Percentiles rank a stretch among this genome's conserved stretches.
Conservation (phyloP, 164 flowering plant species). For the Amborella trichopoda region DNA sequence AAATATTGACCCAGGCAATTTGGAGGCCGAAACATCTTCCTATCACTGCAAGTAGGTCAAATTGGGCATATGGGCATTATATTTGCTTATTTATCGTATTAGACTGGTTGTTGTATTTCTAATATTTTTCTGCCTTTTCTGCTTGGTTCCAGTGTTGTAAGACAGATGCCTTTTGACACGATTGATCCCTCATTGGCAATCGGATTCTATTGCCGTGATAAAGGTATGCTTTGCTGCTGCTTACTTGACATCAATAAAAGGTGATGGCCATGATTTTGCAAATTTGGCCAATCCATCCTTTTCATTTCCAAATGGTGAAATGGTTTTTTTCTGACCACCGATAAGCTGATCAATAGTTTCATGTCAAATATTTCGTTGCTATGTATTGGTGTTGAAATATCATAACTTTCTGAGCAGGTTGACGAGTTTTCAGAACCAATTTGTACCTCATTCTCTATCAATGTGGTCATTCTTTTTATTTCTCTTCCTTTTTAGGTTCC, state of each 20-base stretch:
- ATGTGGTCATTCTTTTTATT: too few species aligned
- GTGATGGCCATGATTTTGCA: too few species aligned
- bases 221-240: conserved; percentile 24
- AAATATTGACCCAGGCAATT: conserved; percentile 26
- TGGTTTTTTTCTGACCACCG: too few species aligned
- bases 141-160: conserved; percentile 25
- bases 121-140: conserved; percentile 1
- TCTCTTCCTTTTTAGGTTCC: too few species aligned
- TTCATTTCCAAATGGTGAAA: too few species aligned
- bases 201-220: conserved; percentile 82
- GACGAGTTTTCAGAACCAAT: too few species aligned
- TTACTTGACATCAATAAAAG: background rate
- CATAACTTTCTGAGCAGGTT: too few species aligned
- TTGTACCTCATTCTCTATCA: too few species aligned
- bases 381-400: too few species aligned
- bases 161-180: conserved; percentile 53
- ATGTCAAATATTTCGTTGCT: too few species aligned
- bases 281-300: too few species aligned
- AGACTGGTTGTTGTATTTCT: background rate
- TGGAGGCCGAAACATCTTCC: conserved; percentile 74
- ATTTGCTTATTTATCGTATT: background rate
- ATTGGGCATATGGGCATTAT: background rate
- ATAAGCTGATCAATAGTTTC: too few species aligned
- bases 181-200: conserved; percentile 92
- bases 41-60: conserved; percentile 75